Conservation (phyloP, 202 grass and related monocot species). For the Brachypodium distachyon region DNA sequence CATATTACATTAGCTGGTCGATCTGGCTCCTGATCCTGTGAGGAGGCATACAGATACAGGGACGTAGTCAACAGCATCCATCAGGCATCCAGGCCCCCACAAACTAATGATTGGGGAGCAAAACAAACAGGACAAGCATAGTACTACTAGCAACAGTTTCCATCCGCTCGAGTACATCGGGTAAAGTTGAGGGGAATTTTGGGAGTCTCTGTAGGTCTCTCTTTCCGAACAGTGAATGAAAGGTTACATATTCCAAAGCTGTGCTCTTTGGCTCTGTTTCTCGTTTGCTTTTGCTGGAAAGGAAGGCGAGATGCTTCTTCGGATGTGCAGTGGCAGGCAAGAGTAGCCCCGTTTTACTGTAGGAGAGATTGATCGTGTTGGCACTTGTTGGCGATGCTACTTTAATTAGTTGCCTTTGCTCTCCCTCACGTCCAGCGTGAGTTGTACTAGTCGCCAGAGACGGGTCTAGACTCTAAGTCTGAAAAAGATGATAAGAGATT, state of each 20-base stretch:
- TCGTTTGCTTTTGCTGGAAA: neutral
- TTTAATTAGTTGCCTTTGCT: neutral
- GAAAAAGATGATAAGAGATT: too few species aligned
- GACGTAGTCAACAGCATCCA: neutral
- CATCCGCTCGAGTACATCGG: neutral
- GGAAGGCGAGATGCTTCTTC: neutral
- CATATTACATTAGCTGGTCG: neutral
- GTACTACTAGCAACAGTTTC: neutral
- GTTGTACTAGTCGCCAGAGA: too few species aligned
- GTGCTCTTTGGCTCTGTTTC: neutral
- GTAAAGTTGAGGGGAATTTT: neutral
- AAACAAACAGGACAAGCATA: neutral
- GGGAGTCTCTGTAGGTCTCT: neutral
- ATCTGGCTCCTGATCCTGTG: neutral
- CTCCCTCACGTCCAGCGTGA: too few species aligned
- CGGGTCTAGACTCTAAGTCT: too few species aligned
- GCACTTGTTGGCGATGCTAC: neutral
- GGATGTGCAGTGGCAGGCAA: slow-evolving; percentile 6
- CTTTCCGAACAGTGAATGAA: slow-evolving; percentile 43
- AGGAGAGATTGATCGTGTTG: neutral
- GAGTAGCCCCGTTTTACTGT: neutral
- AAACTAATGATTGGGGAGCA: neutral
- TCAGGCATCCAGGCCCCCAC: neutral
- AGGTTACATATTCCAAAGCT: slow-evolving; percentile 37
- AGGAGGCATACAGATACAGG: neutral